A percentile compares a stretch with the other conserved stretches of the same genome.
Conservation (phyloP, 179 eudicot genomes). For the Camellia oleifera region DNA sequence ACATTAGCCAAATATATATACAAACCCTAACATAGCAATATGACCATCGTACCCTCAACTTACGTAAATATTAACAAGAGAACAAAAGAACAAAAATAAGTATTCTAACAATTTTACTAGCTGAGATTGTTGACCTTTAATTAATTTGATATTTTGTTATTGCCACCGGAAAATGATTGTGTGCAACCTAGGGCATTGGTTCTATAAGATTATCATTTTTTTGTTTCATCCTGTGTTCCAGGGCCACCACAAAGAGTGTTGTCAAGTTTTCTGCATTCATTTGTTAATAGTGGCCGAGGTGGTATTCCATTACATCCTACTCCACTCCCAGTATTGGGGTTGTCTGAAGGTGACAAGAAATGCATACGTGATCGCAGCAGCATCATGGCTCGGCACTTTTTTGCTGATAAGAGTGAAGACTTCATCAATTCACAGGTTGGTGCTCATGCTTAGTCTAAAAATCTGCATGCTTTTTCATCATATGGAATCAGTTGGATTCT, state of each 20-base stretch:
- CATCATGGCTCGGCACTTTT: slow-evolving; percentile 94
- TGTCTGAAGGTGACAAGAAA: slow-evolving; percentile 89
- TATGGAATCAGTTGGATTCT: neutral
- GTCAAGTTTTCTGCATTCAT: slow-evolving; percentile 87
- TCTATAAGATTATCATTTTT: neutral
- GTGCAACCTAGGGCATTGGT: neutral
- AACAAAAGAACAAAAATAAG: too few relatives aligned
- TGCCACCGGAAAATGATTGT: neutral
- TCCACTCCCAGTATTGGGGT: slow-evolving; percentile 77
- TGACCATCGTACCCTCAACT: too few relatives aligned
- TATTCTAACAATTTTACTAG: neutral
- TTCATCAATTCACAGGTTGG: slow-evolving; percentile 83
- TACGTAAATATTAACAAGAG: too few relatives aligned
- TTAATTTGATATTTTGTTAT: neutral
- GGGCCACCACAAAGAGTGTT: slow-evolving; percentile 94
- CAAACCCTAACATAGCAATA: too few relatives aligned
- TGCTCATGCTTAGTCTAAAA: slow-evolving; percentile 7
- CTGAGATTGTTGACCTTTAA: slow-evolving; percentile 7
- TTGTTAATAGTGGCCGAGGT: slow-evolving; percentile 73
- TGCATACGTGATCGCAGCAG: slow-evolving; percentile 95
- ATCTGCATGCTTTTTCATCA: neutral
- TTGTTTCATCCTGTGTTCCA: slow-evolving; percentile 27
- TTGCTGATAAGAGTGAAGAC: slow-evolving; percentile 93
- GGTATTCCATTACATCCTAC: slow-evolving; percentile 75
- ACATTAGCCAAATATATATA: too few relatives aligned